A percentile compares a stretch with the other conserved stretches of the same genome.
Conservation (phyloP, 768 basidiomycete genomes). For the Pleurotus platypus region DNA sequence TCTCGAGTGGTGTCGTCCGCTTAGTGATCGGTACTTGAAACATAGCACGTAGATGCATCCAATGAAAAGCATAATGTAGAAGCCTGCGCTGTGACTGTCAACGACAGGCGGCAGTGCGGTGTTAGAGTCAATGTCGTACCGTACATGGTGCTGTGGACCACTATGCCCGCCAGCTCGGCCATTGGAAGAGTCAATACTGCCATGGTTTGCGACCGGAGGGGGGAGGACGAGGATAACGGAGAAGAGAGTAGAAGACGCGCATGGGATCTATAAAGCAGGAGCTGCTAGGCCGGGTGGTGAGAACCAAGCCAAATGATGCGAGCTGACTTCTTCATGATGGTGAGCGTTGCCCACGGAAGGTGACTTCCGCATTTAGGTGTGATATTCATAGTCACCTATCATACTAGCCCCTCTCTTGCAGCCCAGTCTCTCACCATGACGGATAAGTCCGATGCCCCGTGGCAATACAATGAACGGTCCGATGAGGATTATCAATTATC, state of each 20-base stretch:
- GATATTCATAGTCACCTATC: background rate
- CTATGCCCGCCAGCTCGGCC: conserved; percentile 1
- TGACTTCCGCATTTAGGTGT: background rate
- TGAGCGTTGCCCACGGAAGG: conserved; percentile 2
- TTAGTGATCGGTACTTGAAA: background rate
- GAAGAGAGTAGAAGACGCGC: background rate
- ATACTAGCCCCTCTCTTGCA: too few species aligned
- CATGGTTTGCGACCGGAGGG: background rate
- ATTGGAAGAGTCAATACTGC: background rate
- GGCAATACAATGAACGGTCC: too few species aligned
- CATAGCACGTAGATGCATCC: conserved; percentile 3
- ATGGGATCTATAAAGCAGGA: conserved; percentile 1
- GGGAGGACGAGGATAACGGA: background rate
- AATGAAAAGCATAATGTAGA: conserved; percentile 6
- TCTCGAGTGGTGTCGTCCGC: conserved; percentile 1
- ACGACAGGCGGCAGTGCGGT: background rate
- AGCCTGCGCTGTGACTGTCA: background rate
- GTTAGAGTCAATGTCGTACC: background rate
- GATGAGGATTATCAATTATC: too few species aligned
- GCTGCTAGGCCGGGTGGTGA: background rate
- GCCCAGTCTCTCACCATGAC: too few species aligned
- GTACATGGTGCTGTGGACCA: conserved; percentile 3
- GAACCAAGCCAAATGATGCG: conserved; percentile 3
- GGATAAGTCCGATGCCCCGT: too few species aligned
- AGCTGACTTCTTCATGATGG: background rate